phyloP scores from a whole-genome alignment of 495 filamentous ascomycete species.

The Trypethelium eluteriae region DNA sequence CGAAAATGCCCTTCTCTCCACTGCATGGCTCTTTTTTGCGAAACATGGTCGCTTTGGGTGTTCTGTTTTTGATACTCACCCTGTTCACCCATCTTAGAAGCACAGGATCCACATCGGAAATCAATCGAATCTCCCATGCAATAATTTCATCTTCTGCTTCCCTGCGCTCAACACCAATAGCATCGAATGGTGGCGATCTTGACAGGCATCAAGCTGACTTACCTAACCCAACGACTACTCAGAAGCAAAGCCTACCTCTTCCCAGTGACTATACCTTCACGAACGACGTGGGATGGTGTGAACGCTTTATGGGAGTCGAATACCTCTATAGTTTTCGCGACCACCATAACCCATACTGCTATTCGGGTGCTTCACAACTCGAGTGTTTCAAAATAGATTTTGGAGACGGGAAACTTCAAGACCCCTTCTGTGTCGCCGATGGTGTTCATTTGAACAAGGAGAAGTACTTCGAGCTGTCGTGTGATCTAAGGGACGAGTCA shows the following conservation, averaged over 20 bases:
- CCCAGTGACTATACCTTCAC: neutral
- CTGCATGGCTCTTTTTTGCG: neutral
- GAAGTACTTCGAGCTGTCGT: conserved; percentile 4
- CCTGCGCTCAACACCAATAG: neutral
- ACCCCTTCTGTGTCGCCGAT: conserved; percentile 2
- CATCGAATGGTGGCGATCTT: neutral
- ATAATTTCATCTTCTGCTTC: neutral
- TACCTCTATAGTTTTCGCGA: conserved; percentile 7
- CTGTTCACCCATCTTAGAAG: neutral
- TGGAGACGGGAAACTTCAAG: neutral
- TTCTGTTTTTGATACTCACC: neutral
- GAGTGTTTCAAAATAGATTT: conserved; percentile 5
- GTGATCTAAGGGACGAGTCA: conserved; percentile 1
- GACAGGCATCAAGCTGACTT: neutral
- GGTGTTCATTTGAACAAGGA: neutral
- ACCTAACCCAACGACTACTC: neutral
- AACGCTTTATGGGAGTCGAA: conserved; percentile 3
- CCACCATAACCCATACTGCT: neutral
- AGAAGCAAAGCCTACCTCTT: conserved; percentile 1
- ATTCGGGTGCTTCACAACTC: conserved; percentile 1
- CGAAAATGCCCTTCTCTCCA: neutral
- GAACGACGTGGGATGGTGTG: neutral
- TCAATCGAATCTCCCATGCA: neutral
- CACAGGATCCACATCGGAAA: neutral
- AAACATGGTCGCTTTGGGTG: neutral